Evolutionary conservation across 1,284 basidiomycete genomes (phyloP).

Genomic region (Fomitopsis pinicola): DNA sequence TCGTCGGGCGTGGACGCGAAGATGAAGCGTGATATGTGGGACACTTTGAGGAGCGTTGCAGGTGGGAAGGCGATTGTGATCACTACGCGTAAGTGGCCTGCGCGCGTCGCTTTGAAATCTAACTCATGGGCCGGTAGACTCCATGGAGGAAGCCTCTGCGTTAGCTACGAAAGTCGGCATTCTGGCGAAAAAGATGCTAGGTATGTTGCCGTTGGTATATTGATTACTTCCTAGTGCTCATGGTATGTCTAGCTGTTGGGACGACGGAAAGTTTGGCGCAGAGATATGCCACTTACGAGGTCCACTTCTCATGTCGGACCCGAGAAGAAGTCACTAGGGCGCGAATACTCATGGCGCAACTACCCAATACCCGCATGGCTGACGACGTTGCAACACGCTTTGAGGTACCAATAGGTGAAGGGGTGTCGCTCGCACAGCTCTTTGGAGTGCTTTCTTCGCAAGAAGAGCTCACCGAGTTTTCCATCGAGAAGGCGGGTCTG

Average conservation of each 20-base stretch:
- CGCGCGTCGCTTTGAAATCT: not conserved
- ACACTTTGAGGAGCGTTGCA: constrained; percentile 59
- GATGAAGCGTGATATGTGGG: constrained; percentile 83
- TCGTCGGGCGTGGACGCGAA: constrained; percentile 81
- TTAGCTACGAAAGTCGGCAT: constrained; percentile 73
- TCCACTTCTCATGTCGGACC: constrained; percentile 68
- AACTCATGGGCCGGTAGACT: constrained; percentile 40
- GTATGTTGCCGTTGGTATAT: constrained; percentile 30
- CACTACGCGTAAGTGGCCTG: constrained; percentile 53
- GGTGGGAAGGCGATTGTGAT: constrained; percentile 65
- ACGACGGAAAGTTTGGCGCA: constrained; percentile 60
- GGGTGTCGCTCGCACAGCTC: constrained; percentile 48
- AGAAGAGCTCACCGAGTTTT: constrained; percentile 57
- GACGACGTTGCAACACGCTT: constrained; percentile 79
- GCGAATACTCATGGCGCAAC: constrained; percentile 55
- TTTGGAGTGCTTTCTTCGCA: constrained; percentile 51
- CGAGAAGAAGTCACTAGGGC: constrained; percentile 54
- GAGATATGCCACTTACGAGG: constrained; percentile 72
- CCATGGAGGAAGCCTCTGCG: constrained; percentile 82
- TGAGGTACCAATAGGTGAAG: constrained; percentile 57
- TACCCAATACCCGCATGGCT: constrained; percentile 60
- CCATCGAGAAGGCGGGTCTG: constrained; percentile 62
- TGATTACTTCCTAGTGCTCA: not conserved
- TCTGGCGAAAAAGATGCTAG: constrained; percentile 63
- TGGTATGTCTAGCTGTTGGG: constrained; percentile 46